Base-by-base conservation (phyloP, 2,329 filamentous ascomycete genomes). In the Parascedosporium putredinis region DNA sequence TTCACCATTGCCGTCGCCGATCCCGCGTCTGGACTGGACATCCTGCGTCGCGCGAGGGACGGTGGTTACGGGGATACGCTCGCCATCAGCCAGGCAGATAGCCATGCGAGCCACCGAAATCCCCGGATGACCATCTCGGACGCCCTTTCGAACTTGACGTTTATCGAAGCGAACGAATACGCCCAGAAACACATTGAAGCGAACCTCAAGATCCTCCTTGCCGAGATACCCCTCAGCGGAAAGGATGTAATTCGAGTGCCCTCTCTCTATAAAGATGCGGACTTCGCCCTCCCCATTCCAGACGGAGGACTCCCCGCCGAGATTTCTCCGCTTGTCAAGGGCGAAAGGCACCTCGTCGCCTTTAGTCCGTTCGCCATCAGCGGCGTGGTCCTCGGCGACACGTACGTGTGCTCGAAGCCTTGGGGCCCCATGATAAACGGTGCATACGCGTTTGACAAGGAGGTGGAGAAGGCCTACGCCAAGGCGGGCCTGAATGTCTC, bases 1-100 rank as follows among this genome's bases (percentile, higher is more conserved):
- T 61, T 56, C 53, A 56, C 55, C 5, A 53, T 60, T 38, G 50
- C 53, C 10, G 52, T 60, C 22, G 55, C 56, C 2, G 57, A 60
- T 46, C 55, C 59, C 0, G 23, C 22, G 3, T 52, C 54, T 0
- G 62, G 57, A 0, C 46, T 67, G 3, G 33, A 58, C 2, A 50
- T 64, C 5, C 53, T 64, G 3, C 29, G 53, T 3, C 47, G 55
- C 2, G 57, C 59, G 1, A 24, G 55, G 10, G 27, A 44, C 1
- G 46, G 47, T 2, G 64, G 64, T 0, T 52, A 61, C 33, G 64
- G 64, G 2, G 27, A 34, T 23, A 20, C 23, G 7, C 25, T n/a
- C 18, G 16, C 45, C 6, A 23, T 47, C 6, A 47, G 9, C 5
- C 12, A 20, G 4, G 16, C 6, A 7, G 45, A 47, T n/a, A n/a